These are phyloP conservation scores for Tuber magnatum DNA, from an alignment of 495 filamentous ascomycete genomes.

Conservation along the genomic window DNA sequence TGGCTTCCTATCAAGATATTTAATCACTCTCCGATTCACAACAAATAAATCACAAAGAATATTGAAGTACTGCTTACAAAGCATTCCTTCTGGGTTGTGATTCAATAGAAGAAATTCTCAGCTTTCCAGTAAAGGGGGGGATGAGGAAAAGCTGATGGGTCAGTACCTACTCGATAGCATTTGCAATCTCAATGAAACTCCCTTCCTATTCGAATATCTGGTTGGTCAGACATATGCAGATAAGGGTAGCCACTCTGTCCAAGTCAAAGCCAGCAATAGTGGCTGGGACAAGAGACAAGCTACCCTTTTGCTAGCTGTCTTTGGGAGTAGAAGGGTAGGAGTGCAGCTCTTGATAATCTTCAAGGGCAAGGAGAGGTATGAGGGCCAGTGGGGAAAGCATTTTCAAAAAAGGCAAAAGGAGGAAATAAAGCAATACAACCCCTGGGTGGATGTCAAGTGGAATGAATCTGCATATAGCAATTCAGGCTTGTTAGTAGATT, in stretches of 20 bases:
- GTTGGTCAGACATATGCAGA: neutral
- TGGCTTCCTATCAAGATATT: constrained; percentile 8
- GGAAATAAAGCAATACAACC: neutral
- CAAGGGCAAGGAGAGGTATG: constrained; percentile 6
- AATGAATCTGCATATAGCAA: constrained; percentile 12
- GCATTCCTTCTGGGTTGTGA: neutral
- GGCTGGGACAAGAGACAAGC: constrained; percentile 11
- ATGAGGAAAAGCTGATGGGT: neutral
- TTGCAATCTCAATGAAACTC: constrained; percentile 13
- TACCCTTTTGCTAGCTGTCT: constrained; percentile 8
- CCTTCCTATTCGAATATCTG: neutral
- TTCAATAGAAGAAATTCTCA: constrained; percentile 6
- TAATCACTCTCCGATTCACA: constrained; percentile 6
- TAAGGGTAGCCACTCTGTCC: constrained; percentile 2
- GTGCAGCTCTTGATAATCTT: constrained; percentile 10
- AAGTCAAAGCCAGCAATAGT: neutral
- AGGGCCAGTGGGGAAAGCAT: neutral
- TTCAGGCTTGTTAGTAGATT: neutral
- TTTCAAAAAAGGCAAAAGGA: neutral
- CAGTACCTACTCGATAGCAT: neutral
- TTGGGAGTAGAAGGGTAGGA: neutral
- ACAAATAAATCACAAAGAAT: constrained; percentile 19
- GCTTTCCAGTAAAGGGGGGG: neutral
- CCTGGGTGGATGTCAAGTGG: neutral
- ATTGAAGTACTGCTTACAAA: neutral